Evolutionary conservation across 768 basidiomycete species (phyloP).

Genomic region (Tricholoma sp.): DNA sequence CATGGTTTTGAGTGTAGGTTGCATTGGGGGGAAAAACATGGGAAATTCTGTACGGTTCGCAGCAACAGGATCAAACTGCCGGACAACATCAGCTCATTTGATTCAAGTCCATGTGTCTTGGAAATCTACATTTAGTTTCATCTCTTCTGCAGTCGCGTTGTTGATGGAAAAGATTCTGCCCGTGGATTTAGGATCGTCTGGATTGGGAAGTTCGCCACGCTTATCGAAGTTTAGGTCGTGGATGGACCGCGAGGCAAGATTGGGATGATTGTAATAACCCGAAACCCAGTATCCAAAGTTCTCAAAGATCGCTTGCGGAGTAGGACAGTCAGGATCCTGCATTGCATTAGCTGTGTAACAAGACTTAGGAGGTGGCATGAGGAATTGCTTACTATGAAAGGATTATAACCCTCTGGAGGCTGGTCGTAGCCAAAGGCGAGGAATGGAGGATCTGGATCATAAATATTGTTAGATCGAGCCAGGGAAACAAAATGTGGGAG

Average conservation of each 20-base stretch:
- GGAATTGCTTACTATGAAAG: background rate
- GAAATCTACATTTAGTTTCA: background rate
- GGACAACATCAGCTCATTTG: background rate
- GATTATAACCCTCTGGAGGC: conserved; percentile 1
- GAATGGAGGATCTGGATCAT: conserved; percentile 25
- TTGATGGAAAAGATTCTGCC: background rate
- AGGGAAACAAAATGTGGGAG: background rate
- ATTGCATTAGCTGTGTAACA: background rate
- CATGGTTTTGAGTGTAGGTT: background rate
- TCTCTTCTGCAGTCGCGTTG: background rate
- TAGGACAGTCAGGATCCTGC: conserved; percentile 13
- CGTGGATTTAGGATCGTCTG: background rate
- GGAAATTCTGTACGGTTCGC: background rate
- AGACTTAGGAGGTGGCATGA: background rate
- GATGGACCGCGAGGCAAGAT: background rate
- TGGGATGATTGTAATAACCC: conserved; percentile 23
- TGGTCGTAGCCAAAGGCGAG: conserved; percentile 22
- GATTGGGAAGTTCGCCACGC: background rate
- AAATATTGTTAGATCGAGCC: background rate
- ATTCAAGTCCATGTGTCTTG: background rate
- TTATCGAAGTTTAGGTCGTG: background rate
- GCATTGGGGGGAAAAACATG: background rate
- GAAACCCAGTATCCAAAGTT: conserved; percentile 24
- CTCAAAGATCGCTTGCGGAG: conserved; percentile 14
- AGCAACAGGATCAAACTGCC: background rate